Evolutionary conservation across 257 asterid genomes (phyloP), one percentile per base, ranked within the genome.

Genomic region (Striga asiatica): DNA sequence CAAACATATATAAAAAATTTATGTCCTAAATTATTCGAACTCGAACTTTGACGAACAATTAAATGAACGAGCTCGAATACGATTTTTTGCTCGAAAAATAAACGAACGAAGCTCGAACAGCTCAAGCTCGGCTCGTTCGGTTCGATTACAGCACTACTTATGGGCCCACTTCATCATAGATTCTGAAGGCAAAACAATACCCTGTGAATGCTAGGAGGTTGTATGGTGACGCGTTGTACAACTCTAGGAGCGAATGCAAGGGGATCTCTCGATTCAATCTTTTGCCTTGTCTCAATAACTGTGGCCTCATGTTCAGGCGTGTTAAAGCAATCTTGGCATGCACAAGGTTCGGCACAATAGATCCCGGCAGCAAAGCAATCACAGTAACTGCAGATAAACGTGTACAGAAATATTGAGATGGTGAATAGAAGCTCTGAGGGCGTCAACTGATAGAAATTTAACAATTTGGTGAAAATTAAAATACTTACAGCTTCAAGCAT

Each of bases 401-500:
- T 8, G 11, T 19, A 43, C 14, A 57, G 64, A 24, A 29, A 29
- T 29, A 1, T 7, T 1, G 18, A 3, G 53, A 56, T 43, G 50
- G 29, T 21, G 43, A 39, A 27, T 62, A 37, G 54, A 18, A 5
- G 61, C 31, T 55, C 59, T 20, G 66, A 55, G 50, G n/a, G 6
- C 58, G 31, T 18, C n/a, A 43, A 43, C 25, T n/a, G 31, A 25
- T 38, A 61, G 65, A 66, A 62, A 19, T 35, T 43, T 64, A 18
- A 13, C n/a, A n/a, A n/a, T n/a, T n/a, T n/a, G n/a, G n/a, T n/a
- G n/a, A n/a, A n/a, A n/a, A n/a, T n/a, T n/a, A 22, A 71, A 49
- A 32, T 8, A 50, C 92, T 81, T 81, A 80, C 95, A 82, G 82
- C 71, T 85, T 85, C 75, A 82, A 74, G 74, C 95, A 85, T 71